phyloP scores from a whole-genome alignment of 2,329 filamentous ascomycete species.

The Neoarthrinium moseri region DNA sequence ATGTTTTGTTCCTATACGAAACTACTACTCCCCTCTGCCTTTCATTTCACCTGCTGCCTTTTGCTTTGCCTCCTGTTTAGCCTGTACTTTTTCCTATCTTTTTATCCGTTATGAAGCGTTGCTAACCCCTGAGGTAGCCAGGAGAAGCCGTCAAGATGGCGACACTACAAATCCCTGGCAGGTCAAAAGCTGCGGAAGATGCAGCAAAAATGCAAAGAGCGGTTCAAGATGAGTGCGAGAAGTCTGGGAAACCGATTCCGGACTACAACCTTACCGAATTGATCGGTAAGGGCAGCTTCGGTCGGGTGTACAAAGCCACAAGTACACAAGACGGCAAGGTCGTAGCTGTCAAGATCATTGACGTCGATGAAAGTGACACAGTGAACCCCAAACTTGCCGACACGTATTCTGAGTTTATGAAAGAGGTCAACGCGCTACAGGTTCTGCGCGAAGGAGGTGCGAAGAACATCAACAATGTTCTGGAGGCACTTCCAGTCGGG shows the following conservation, averaged over 20 bases:
- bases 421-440: constrained; percentile 68
- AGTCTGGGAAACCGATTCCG: constrained; percentile 58
- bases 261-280: constrained; percentile 69
- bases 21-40: too few species aligned
- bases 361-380: constrained; percentile 75
- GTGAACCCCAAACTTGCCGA: constrained; percentile 63
- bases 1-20: too few species aligned
- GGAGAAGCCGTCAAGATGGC: constrained; percentile 20
- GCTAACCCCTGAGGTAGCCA: neutral
- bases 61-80: too few species aligned
- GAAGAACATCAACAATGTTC: constrained; percentile 77
- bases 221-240: constrained; percentile 61
- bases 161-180: constrained; percentile 21
- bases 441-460: constrained; percentile 72
- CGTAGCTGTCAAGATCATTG: constrained; percentile 79
- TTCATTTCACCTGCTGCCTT: too few species aligned
- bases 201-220: constrained; percentile 67
- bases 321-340: constrained; percentile 46
- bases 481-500: constrained; percentile 75
- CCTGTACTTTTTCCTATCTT: neutral
- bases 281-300: constrained; percentile 74
- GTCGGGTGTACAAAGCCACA: constrained; percentile 68
- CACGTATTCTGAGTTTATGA: constrained; percentile 68
- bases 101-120: neutral
- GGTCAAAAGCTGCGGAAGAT: constrained; percentile 63